Evolutionary conservation across 2,329 filamentous ascomycete genomes (phyloP).

Genomic region (Stagonosporopsis tanaceti): DNA sequence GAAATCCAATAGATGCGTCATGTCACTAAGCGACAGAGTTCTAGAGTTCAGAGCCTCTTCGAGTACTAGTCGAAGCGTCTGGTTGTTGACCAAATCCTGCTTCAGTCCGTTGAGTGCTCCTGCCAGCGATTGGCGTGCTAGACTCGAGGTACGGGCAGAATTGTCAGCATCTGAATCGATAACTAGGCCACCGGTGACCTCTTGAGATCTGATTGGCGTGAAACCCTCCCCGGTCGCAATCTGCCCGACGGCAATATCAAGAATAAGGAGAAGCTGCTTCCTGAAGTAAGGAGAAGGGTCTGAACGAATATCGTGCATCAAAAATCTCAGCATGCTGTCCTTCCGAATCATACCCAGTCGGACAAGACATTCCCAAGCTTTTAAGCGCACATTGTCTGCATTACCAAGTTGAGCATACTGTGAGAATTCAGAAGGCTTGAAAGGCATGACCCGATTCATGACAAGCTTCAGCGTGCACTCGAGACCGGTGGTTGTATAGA

Average conservation of each 20-base stretch:
- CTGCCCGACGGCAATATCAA: constrained; percentile 64
- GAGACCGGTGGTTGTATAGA: constrained; percentile 68
- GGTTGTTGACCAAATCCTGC: constrained; percentile 58
- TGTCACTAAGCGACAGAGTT: constrained; percentile 60
- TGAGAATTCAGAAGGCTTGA: constrained; percentile 65
- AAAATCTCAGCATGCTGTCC: constrained; percentile 62
- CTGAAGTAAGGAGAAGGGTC: constrained; percentile 68
- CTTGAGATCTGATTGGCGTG: constrained; percentile 37
- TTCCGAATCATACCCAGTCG: constrained; percentile 62
- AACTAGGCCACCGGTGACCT: constrained; percentile 57
- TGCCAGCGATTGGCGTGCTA: constrained; percentile 64
- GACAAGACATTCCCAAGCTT: constrained; percentile 66
- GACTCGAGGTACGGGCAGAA: constrained; percentile 57
- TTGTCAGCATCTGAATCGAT: constrained; percentile 62
- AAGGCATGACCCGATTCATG: constrained; percentile 60
- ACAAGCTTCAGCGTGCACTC: constrained; percentile 66
- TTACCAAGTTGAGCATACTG: constrained; percentile 68
- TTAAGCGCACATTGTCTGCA: constrained; percentile 66
- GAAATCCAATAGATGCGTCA: constrained; percentile 65
- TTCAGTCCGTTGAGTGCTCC: constrained; percentile 66
- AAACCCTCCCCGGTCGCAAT: constrained; percentile 65
- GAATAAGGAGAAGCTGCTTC: constrained; percentile 59
- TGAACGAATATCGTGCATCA: constrained; percentile 64
- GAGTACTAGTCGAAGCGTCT: constrained; percentile 60
- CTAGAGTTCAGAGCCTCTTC: constrained; percentile 65